phyloP scores from a whole-genome alignment of 2,329 filamentous ascomycete species.

The Diaporthe caulivora region DNA sequence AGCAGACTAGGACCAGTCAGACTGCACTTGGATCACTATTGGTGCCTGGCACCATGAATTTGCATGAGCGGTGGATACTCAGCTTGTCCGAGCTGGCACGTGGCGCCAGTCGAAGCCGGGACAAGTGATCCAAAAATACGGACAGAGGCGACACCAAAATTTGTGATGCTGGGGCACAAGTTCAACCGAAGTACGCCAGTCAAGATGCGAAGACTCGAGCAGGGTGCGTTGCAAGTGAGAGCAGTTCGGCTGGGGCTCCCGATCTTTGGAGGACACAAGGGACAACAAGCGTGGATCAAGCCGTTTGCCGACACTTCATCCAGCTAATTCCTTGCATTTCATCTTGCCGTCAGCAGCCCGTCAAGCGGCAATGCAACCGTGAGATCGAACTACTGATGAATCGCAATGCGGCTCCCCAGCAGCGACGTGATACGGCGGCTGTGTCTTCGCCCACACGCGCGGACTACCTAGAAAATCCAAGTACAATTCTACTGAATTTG shows the following conservation, averaged over 20 bases:
- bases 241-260: slow-evolving; percentile 9
- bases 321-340: slow-evolving; percentile 1
- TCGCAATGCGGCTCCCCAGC: slow-evolving; percentile 16
- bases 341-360: neutral
- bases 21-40: slow-evolving; percentile 41
- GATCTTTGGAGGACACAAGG: neutral
- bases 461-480: slow-evolving; percentile 23
- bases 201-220: no score
- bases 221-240: neutral
- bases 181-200: neutral
- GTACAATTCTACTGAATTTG: slow-evolving; percentile 3
- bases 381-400: neutral
- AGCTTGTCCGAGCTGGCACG: slow-evolving; percentile 52
- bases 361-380: slow-evolving; percentile 11
- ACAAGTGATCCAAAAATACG: slow-evolving; percentile 32
- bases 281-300: neutral
- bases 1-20: slow-evolving; percentile 9
- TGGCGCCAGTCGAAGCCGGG: slow-evolving; percentile 52
- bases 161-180: neutral
- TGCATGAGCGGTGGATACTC: slow-evolving; percentile 50
- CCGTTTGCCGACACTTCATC: neutral
- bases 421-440: neutral
- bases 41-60: slow-evolving; percentile 43
- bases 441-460: neutral
- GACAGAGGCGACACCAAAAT: neutral